A percentile compares a stretch with the other conserved stretches of the same genome.
Evolutionary conservation across 2,329 filamentous ascomycete species (phyloP).

Genomic region (Penicillium freii): DNA sequence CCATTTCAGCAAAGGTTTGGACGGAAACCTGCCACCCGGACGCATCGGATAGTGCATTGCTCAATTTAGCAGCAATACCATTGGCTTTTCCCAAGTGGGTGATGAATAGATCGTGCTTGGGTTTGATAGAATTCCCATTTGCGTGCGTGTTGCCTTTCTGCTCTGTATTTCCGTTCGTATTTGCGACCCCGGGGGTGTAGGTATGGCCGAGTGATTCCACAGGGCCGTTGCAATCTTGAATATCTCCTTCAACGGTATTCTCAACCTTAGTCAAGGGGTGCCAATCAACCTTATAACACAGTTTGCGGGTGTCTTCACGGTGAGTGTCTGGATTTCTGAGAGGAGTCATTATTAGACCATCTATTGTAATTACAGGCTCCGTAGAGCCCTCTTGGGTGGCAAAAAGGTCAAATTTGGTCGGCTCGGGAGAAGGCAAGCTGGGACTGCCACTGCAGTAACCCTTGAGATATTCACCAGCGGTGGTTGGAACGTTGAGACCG

Average conservation of each 20-base stretch:
- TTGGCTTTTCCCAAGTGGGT: constrained; percentile 17
- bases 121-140: background rate
- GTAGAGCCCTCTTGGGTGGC: constrained; percentile 15
- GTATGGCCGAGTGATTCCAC: background rate
- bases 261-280: constrained; percentile 13
- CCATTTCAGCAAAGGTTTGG: constrained; percentile 5
- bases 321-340: constrained; percentile 19
- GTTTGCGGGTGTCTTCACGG: constrained; percentile 10
- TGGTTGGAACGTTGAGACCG: constrained; percentile 14
- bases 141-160: background rate
- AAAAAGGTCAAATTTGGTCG: constrained; percentile 24
- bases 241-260: background rate
- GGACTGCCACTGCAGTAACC: constrained; percentile 24
- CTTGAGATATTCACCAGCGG: constrained; percentile 19
- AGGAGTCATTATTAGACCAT: constrained; percentile 28
- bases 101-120: constrained; percentile 14
- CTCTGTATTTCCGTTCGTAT: background rate
- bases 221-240: constrained; percentile 3
- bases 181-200: background rate
- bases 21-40: constrained; percentile 13
- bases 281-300: constrained; percentile 29
- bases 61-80: constrained; percentile 13
- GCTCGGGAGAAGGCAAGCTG: constrained; percentile 17
- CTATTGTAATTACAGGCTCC: constrained; percentile 22
- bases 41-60: background rate